Conservation (phyloP, 495 filamentous ascomycete genomes). For the Penicillium parvum region DNA sequence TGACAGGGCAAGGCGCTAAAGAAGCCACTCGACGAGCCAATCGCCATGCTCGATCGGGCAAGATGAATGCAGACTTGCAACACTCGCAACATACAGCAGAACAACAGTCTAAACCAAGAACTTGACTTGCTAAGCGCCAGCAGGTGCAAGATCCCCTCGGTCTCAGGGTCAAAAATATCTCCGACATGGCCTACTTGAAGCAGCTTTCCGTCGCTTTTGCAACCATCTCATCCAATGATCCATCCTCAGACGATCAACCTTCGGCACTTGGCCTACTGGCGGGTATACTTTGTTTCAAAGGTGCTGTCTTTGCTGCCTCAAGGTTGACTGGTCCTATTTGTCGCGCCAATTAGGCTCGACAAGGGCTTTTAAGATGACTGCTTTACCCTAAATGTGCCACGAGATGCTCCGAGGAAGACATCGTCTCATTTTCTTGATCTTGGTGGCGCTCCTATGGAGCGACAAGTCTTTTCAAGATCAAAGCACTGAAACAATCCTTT, state of each 20-base stretch:
- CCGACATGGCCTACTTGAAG: constrained; percentile 2
- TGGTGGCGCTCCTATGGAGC: too few species aligned
- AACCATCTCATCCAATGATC: constrained; percentile 19
- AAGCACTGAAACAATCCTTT: background rate
- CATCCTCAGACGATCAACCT: background rate
- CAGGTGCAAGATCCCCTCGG: constrained; percentile 7
- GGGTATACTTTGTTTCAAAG: constrained; percentile 13
- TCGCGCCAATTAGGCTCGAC: constrained; percentile 14
- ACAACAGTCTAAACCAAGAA: background rate
- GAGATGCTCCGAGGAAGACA: background rate
- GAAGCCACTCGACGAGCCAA: background rate
- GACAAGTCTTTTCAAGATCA: background rate
- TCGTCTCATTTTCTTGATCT: constrained; percentile 1
- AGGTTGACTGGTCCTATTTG: constrained; percentile 1
- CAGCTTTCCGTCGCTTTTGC: constrained; percentile 8
- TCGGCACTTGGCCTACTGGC: constrained; percentile 3
- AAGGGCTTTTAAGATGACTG: background rate
- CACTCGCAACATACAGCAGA: constrained; percentile 4
- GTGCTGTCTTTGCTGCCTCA: constrained; percentile 1
- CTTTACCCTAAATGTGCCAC: constrained; percentile 18
- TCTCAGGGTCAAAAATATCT: constrained; percentile 18
- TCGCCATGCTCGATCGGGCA: background rate
- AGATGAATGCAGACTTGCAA: constrained; percentile 11
- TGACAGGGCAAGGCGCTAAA: constrained; percentile 14
- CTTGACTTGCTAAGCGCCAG: constrained; percentile 22